Evolutionary conservation across 2,329 filamentous ascomycete species (phyloP).

Genomic region (Paraphoma sp.): DNA sequence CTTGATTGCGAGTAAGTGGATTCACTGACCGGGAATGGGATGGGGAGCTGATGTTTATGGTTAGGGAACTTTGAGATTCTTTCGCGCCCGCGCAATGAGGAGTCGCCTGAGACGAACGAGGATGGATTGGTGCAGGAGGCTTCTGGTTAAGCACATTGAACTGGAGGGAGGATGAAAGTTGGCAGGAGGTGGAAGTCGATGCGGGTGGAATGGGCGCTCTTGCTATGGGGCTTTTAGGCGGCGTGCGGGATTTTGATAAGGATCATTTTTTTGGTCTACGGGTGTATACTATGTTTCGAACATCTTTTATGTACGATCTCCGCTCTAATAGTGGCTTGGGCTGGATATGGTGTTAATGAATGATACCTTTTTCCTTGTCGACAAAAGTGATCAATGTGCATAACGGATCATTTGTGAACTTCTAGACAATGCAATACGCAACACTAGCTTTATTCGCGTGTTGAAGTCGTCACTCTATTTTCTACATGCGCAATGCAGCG

Average conservation of each 20-base stretch:
- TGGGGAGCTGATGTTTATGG: constrained; percentile 4
- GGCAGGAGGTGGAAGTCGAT: neutral
- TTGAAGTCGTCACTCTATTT: no score
- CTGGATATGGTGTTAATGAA: constrained; percentile 11
- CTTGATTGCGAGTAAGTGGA: constrained; percentile 78
- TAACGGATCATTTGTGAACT: no score
- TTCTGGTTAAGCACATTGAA: constrained; percentile 19
- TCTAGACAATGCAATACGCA: no score
- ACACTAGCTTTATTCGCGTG: no score
- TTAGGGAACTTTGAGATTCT: constrained; percentile 46
- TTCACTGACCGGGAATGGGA: neutral
- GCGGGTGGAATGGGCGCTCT: neutral
- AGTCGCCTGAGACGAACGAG: constrained; percentile 34
- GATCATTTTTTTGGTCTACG: neutral
- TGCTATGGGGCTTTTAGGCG: no score
- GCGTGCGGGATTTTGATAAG: neutral
- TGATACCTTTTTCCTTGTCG: constrained; percentile 21
- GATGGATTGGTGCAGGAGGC: constrained; percentile 44
- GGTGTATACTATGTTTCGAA: constrained; percentile 28
- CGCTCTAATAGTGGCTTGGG: constrained; percentile 25
- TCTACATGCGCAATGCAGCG: no score
- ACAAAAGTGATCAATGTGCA: neutral
- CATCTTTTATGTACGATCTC: constrained; percentile 38
- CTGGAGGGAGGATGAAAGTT: neutral
- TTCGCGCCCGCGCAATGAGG: constrained; percentile 26